Evolutionary conservation across 139 green algal genomes (phyloP), one percentile per base, ranked within the genome.

Genomic region (Asterochloris sp.): DNA sequence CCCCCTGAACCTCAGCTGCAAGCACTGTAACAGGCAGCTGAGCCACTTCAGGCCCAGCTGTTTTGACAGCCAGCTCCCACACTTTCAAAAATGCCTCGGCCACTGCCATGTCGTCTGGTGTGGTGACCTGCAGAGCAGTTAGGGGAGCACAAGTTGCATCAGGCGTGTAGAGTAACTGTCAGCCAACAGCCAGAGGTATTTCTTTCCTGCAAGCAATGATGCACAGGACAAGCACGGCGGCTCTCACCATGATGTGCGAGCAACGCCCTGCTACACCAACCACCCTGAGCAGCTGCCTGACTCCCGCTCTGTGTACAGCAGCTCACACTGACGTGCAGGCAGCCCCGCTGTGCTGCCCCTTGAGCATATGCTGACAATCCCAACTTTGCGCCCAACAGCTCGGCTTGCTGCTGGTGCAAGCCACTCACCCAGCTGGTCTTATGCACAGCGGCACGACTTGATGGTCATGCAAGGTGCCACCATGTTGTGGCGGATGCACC

Each of bases 71-170:
- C 21, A 13, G 26, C 17, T 62, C 24, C 15, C 63, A 61, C 81
- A 91, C 86, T 24, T 87, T 85, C 27, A 98, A 61, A 79, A 98
- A 96, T 23, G 91, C 87, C 83, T 95, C 92, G 10, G 95, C 95
- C 17, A 98, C 86, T 0, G 87, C 87, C 91, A 96, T 96, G 88
- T 98, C 94, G 67, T 97, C 94, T 10, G 94, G 94, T 10, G 94
- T 97, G 11, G 94, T 96, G 8, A 93, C 85, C 85, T 89, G 82
- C 66, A 75, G 11, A 64, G 26, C 73, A 63, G 21, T 29, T 9
- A 75, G 78, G 27, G 62, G n/a, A 26, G 66, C 21, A 29, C 14
- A 68, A 6, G 8, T 4, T 73, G 61, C 63, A 73, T 1, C 61
- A 71, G 19, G 28, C 12, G 67, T 76, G 10, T 11, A 38, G 24